A percentile compares a stretch with the other conserved stretches of the same genome.
Evolutionary conservation across 2,329 filamentous ascomycete species (phyloP).

Genomic region (Aspergillus ochraceus): DNA sequence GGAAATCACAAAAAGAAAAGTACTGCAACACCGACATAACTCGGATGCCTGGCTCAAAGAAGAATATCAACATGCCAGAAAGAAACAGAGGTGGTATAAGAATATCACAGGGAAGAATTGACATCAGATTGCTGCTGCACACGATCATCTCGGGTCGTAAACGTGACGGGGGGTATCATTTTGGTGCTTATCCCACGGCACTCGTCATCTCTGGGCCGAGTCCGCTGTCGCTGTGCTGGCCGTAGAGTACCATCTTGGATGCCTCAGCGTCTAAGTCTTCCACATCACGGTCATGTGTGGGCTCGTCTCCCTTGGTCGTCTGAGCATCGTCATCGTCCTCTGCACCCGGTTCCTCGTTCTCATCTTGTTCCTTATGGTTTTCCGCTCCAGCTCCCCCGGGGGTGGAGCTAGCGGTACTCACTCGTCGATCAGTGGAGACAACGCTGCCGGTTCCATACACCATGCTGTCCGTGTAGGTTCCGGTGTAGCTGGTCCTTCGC

Average conservation of each 20-base stretch:
- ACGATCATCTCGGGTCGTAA: background rate
- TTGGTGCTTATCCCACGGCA: conserved; percentile 10
- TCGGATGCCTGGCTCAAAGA: background rate
- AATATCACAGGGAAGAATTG: conserved; percentile 22
- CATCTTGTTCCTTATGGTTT: background rate
- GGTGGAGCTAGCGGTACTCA: conserved; percentile 44
- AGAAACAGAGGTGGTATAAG: conserved; percentile 24
- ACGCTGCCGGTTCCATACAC: conserved; percentile 41
- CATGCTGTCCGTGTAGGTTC: conserved; percentile 44
- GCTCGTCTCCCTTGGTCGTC: conserved; percentile 18
- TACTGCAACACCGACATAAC: background rate
- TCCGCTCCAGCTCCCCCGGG: conserved; percentile 25
- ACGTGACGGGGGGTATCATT: background rate
- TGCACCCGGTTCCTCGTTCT: conserved; percentile 9
- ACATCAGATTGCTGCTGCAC: background rate
- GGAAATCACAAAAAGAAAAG: conserved; percentile 22
- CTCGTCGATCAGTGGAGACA: conserved; percentile 39
- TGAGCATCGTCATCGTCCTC: conserved; percentile 14
- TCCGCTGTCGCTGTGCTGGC: conserved; percentile 30
- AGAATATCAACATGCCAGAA: background rate
- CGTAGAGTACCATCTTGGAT: conserved; percentile 30
- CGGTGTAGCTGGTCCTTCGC: conserved; percentile 44
- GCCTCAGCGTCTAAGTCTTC: conserved; percentile 20
- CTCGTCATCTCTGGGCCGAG: conserved; percentile 30
- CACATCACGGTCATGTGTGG: conserved; percentile 17